These are phyloP conservation scores for Microdochium trichocladiopsis DNA, from an alignment of 2,329 filamentous ascomycete genomes.

Conservation along the genomic window DNA sequence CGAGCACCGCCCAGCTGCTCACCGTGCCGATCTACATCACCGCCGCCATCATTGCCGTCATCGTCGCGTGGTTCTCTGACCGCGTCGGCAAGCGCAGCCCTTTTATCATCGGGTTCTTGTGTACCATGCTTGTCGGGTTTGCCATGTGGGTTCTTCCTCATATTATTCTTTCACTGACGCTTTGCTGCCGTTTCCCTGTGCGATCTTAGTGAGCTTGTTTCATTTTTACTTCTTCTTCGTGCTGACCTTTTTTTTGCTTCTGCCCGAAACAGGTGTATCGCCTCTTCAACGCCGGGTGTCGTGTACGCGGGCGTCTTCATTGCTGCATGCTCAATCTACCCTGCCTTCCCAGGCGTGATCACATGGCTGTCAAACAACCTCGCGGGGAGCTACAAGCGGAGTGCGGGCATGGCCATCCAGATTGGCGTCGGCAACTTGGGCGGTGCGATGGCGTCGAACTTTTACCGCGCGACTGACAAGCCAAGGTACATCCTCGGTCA, in stretches of 20 bases:
- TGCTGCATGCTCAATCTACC: constrained; percentile 72
- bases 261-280: constrained; percentile 45
- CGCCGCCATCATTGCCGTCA: constrained; percentile 51
- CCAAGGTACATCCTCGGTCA: constrained; percentile 45
- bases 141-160: constrained; percentile 32
- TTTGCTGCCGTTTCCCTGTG: not conserved
- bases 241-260: no score
- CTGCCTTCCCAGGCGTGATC: constrained; percentile 71
- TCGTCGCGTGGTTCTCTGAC: constrained; percentile 49
- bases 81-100: constrained; percentile 43
- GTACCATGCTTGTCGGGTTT: constrained; percentile 48
- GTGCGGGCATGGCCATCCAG: constrained; percentile 57
- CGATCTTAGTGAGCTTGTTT: not conserved
- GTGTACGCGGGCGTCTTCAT: constrained; percentile 73
- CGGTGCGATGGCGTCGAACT: constrained; percentile 64
- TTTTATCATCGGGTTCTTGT: constrained; percentile 47
- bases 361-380: constrained; percentile 76
- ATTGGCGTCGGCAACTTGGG: constrained; percentile 55
- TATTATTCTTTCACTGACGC: not conserved
- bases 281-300: constrained; percentile 47
- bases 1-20: constrained; percentile 56
- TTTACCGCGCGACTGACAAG: constrained; percentile 49
- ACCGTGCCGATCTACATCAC: constrained; percentile 54
- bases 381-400: constrained; percentile 58
- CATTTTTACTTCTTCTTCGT: no score